phyloP scores from a whole-genome alignment of 495 filamentous ascomycete species.

The Neurospora cerealis region DNA sequence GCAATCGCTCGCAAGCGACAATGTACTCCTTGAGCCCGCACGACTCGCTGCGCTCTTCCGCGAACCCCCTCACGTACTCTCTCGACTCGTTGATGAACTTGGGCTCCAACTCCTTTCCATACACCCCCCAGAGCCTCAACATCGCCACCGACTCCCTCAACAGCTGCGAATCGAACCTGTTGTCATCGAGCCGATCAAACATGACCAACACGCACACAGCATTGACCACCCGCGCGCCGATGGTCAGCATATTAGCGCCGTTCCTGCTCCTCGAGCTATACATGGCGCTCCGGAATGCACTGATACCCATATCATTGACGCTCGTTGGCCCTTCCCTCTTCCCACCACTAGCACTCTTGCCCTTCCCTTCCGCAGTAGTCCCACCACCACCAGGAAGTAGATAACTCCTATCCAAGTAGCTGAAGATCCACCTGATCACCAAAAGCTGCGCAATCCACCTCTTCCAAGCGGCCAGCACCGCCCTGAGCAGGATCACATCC shows the following conservation, averaged over 20 bases:
- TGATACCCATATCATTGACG: slow-evolving; percentile 47
- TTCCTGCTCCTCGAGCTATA: slow-evolving; percentile 44
- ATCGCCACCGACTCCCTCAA: slow-evolving; percentile 66
- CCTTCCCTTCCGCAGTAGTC: slow-evolving; percentile 18
- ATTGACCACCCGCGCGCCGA: slow-evolving; percentile 46
- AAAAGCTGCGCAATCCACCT: slow-evolving; percentile 72
- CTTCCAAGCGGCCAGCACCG: slow-evolving; percentile 60
- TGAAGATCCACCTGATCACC: slow-evolving; percentile 74
- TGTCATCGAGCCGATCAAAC: slow-evolving; percentile 51
- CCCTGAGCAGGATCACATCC: slow-evolving; percentile 52
- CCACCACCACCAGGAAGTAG: slow-evolving; percentile 38
- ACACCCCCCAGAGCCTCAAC: slow-evolving; percentile 71
- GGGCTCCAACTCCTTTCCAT: slow-evolving; percentile 70
- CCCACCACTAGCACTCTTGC: slow-evolving; percentile 26
- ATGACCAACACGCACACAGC: slow-evolving; percentile 70
- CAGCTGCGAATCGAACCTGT: slow-evolving; percentile 40
- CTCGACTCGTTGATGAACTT: slow-evolving; percentile 56
- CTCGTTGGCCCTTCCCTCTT: slow-evolving; percentile 19
- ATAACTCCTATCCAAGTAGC: slow-evolving; percentile 84
- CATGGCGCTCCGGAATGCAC: slow-evolving; percentile 49
- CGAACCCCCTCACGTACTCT: slow-evolving; percentile 54
- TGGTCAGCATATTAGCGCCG: slow-evolving; percentile 24
- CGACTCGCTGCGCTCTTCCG: slow-evolving; percentile 45
- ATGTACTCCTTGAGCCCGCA: slow-evolving; percentile 61
- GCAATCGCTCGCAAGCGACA: slow-evolving; percentile 49